These are phyloP conservation scores for Annona cherimola DNA, from an alignment of 164 flowering plant species.

Conservation along the genomic window DNA sequence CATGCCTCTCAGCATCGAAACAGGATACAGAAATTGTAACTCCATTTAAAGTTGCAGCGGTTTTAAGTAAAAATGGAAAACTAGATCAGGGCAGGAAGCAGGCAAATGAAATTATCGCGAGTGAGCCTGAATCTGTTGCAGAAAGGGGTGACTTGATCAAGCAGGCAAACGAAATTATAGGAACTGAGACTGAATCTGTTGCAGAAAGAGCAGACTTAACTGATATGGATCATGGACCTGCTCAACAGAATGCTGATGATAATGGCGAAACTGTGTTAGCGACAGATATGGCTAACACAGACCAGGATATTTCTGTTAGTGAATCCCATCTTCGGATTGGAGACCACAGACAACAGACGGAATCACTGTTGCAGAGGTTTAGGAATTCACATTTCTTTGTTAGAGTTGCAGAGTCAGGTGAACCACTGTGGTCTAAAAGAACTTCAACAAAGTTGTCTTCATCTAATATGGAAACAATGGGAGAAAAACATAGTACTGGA, in stretches of 20 bases:
- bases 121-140: constrained; percentile 13
- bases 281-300: constrained; percentile 25
- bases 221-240: constrained; percentile 15
- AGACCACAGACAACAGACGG: constrained; percentile 68
- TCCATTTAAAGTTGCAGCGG: constrained; percentile 92
- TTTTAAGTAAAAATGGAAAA: constrained; percentile 67
- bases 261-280: constrained; percentile 30
- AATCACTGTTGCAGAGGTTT: constrained; percentile 54
- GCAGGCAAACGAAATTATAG: constrained; percentile 36
- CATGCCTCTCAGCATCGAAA: constrained; percentile 77
- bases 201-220: constrained; percentile 19
- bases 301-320: constrained; percentile 54
- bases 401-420: constrained; percentile 71
- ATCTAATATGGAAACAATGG: constrained; percentile 23
- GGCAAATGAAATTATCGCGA: constrained; percentile 33
- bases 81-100: constrained; percentile 30
- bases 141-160: constrained; percentile 16
- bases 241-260: constrained; percentile 25
- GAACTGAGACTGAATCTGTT: constrained; percentile 15
- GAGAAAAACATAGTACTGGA: constrained; percentile 19
- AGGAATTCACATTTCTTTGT: constrained; percentile 86
- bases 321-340: constrained; percentile 84
- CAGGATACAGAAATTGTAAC: constrained; percentile 77
- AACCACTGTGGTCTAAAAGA: constrained; percentile 74
- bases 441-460: constrained; percentile 21